phyloP scores from a whole-genome alignment of 164 flowering plant species.

The Chloranthus sessilifolius region DNA sequence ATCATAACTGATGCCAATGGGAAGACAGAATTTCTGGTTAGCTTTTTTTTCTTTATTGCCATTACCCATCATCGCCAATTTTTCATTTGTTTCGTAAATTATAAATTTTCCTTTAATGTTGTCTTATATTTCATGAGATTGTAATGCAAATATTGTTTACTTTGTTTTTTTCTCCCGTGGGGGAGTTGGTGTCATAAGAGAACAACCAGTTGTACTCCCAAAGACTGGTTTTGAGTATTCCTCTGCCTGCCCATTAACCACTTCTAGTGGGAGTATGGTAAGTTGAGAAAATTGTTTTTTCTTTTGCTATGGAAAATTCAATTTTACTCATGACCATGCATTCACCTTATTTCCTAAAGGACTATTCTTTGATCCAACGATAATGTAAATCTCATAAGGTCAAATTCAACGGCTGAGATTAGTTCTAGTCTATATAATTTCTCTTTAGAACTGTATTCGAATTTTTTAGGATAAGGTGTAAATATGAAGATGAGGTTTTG shows the following conservation, averaged over 20 bases:
- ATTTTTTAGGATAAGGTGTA: too few species aligned
- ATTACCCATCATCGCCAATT: not conserved
- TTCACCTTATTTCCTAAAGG: too few species aligned
- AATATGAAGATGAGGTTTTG: too few species aligned
- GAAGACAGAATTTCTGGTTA: conserved; percentile 73
- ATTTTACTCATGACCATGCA: too few species aligned
- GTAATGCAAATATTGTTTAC: not conserved
- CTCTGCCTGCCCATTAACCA: conserved; percentile 87
- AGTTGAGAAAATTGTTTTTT: conserved; percentile 8
- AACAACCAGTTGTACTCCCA: conserved; percentile 97
- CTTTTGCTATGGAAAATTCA: too few species aligned
- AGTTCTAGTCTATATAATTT: too few species aligned
- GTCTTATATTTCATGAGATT: not conserved
- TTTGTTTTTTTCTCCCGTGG: conserved; percentile 28
- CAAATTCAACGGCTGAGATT: too few species aligned
- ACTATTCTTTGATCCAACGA: too few species aligned
- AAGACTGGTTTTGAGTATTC: conserved; percentile 84
- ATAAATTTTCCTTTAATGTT: not conserved
- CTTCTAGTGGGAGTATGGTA: conserved; percentile 92
- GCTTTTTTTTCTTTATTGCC: not conserved
- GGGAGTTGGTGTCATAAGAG: conserved; percentile 94
- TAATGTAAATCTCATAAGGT: too few species aligned
- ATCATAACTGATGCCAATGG: conserved; percentile 86
- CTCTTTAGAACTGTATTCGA: too few species aligned
- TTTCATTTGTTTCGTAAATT: too few species aligned